Base-by-base conservation (phyloP, 1,284 basidiomycete species). In the Rhodotorula sp. region DNA sequence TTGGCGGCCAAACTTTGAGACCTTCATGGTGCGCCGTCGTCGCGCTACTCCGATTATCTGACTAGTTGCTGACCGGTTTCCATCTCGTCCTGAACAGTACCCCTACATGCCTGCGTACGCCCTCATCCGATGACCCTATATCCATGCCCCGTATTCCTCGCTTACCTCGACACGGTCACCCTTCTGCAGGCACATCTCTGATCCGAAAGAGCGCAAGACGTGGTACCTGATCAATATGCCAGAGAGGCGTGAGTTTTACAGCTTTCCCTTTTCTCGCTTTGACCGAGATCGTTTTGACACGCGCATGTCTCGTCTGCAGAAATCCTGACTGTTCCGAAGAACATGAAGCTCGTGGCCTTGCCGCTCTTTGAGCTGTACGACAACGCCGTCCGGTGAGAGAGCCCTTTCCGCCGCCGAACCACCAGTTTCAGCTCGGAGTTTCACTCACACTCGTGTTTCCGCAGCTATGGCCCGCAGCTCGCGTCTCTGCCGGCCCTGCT, bases 121-220 rank as follows among this genome's bases (percentile, higher is more conserved):
- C 34, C n/a, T n/a, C n/a, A n/a, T n/a, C n/a, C n/a, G n/a, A n/a
- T n/a, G 5, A 12, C 7, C 26, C 5, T 23, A 26, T 29, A 12
- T 29, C 31, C 14, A 15, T 7, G 14, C 52, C 5, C 21, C 7
- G 8, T 1, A 21, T 26, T 54, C 14, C 20, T 6, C 52, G 21
- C 23, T 10, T n/a, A 43, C 39, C 39, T 43, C 39, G 39, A 43
- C 39, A 12, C 39, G 39, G 10, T 14, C 39, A 43, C 15, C 26
- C 4, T 20, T n/a, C 5, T 26, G 34, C 64, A 76, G 75, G 1
- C 96, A 99, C 82, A 91, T 97, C 71, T 94, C 93, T 58, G 93
- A 95, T 80, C 96, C 96, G 15, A 99, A 98, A 83, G 96, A 99
- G 81, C 92, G 92, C 85, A 98, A 97, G 84, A 97, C 95, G 81